These are phyloP conservation scores for Aspergillus incahuasiensis DNA, from an alignment of 495 filamentous ascomycete species.

Conservation along the genomic window DNA sequence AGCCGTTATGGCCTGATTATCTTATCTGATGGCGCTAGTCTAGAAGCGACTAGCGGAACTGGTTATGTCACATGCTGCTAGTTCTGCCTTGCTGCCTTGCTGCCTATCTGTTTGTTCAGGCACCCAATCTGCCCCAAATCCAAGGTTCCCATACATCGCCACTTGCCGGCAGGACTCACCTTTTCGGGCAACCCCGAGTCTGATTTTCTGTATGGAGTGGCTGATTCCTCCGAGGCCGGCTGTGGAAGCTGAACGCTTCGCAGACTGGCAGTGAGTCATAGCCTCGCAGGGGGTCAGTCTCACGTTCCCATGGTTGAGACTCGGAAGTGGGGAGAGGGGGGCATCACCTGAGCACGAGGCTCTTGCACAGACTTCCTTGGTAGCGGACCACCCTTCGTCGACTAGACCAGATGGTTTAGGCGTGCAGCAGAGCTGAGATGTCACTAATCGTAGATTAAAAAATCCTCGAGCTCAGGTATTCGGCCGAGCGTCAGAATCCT, in stretches of 20 bases:
- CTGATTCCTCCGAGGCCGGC: background rate
- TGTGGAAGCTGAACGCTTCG: background rate
- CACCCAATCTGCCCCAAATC: background rate
- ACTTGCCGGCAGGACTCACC: slow-evolving; percentile 5
- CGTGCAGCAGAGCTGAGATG: background rate
- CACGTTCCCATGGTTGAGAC: background rate
- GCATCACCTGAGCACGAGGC: slow-evolving; percentile 9
- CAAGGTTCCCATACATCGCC: background rate
- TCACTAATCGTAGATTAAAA: no score
- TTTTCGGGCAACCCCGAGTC: background rate
- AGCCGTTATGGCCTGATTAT: slow-evolving; percentile 4
- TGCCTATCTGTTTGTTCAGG: background rate
- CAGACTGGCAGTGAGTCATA: slow-evolving; percentile 1
- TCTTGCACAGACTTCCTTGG: background rate
- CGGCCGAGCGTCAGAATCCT: background rate
- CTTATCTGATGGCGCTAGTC: slow-evolving; percentile 23
- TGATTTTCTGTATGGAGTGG: background rate
- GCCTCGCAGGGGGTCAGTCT: background rate
- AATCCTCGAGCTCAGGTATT: background rate
- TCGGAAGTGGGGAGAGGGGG: background rate
- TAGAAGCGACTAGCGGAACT: background rate
- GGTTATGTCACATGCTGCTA: background rate
- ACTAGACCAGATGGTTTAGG: background rate
- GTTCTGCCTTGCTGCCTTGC: background rate
- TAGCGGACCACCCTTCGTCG: background rate